Evolutionary conservation across 306 rosid species (phyloP), one percentile per base, ranked within the genome.

Genomic region (Citrullus amarus): DNA sequence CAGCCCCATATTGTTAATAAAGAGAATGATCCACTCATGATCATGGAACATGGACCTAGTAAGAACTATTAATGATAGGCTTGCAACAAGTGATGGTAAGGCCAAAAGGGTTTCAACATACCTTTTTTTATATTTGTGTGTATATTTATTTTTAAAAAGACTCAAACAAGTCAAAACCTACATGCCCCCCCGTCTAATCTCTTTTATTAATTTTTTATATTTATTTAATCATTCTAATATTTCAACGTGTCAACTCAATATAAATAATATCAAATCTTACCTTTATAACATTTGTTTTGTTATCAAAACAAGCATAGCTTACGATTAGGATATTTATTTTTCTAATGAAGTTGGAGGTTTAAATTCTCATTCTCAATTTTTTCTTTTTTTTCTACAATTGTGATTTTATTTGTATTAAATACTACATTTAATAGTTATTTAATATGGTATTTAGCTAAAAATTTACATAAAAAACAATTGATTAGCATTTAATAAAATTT

Each of bases 111-210:
- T 46, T 71, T 44, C n/a, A 71, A 71, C 58, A 69, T n/a, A 11
- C 16, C 12, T 48, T 48, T 48, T 11, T 18, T 41, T 41, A 7
- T 43, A 8, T 61, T 12, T 61, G 1, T 51, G 17, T 61, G 14
- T 53, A 6, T 32, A 8, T 62, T 1, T 32, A 12, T 32, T 6
- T 28, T 48, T 6, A 22, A 22, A 50, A 51, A 50, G 59, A 73
- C 44, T 25, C 25, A 73, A 25, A 72, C 30, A 73, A 73, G 78
- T 73, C 78, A 73, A 72, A 51, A 51, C 78, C 62, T 73, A 51
- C 30, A 4, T 51, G 78, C 57, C 59, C 46, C 46, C 43, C 61
- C 25, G 12, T 30, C 61, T 46, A 46, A 71, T 71, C 30, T 16
- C 46, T 51, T 51, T 50, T 71, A 71, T 71, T 68, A 71, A 32